Evolutionary conservation across 2,329 filamentous ascomycete genomes (phyloP).

Genomic region (Colletotrichum eremochloae): DNA sequence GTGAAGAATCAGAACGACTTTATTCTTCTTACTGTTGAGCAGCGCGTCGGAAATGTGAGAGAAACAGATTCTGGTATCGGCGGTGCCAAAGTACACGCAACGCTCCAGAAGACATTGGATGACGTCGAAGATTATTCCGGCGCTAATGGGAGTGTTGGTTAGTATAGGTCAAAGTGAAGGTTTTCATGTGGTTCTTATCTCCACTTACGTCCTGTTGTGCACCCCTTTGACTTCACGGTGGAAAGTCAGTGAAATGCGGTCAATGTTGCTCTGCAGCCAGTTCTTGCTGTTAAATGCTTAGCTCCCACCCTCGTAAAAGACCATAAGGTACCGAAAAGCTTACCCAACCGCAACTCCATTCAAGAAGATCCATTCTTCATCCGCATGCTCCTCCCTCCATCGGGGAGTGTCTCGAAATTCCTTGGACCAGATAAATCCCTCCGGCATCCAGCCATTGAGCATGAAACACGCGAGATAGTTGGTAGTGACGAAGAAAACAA

Average conservation of each 20-base stretch:
- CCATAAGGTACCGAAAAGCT: slow-evolving; percentile 43
- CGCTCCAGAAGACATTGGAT: slow-evolving; percentile 83
- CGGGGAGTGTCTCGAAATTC: slow-evolving; percentile 51
- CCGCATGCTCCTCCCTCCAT: slow-evolving; percentile 54
- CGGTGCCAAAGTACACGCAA: slow-evolving; percentile 78
- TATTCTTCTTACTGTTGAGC: slow-evolving; percentile 71
- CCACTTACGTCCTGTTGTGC: slow-evolving; percentile 74
- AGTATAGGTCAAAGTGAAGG: neutral
- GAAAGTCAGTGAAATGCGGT: slow-evolving; percentile 80
- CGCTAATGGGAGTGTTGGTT: neutral
- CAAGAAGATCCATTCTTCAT: slow-evolving; percentile 83
- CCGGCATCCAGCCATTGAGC: slow-evolving; percentile 63
- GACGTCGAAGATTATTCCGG: slow-evolving; percentile 81
- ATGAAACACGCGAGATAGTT: slow-evolving; percentile 64
- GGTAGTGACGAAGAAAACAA: slow-evolving; percentile 59
- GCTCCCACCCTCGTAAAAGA: neutral
- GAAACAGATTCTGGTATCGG: slow-evolving; percentile 74
- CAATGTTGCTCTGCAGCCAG: slow-evolving; percentile 79
- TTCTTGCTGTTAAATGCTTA: slow-evolving; percentile 58
- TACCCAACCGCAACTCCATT: slow-evolving; percentile 78
- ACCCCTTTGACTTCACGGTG: slow-evolving; percentile 78
- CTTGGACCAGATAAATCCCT: slow-evolving; percentile 59
- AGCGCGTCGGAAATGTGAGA: slow-evolving; percentile 73
- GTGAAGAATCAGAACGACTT: slow-evolving; percentile 81
- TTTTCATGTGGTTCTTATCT: rapidly evolving